phyloP scores from a whole-genome alignment of 2,329 filamentous ascomycete genomes.

The Mollisia scopiformis region DNA sequence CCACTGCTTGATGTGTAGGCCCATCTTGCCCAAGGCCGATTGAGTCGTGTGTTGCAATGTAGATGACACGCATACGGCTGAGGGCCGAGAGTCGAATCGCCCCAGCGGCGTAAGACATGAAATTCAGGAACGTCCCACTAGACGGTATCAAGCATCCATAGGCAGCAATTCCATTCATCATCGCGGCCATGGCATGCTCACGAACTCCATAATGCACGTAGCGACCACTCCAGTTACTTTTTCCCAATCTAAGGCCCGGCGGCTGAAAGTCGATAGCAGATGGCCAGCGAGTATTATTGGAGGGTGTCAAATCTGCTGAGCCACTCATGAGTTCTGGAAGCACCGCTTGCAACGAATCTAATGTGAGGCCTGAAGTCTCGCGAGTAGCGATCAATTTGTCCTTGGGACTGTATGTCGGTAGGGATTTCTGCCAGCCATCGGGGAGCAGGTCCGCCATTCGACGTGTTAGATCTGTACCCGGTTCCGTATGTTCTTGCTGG shows the following conservation, averaged over 20 bases:
- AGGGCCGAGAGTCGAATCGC: slow-evolving; percentile 60
- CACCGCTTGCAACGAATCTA: background rate
- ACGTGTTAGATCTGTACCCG: background rate
- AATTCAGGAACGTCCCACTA: background rate
- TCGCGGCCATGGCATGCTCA: slow-evolving; percentile 63
- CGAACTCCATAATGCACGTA: slow-evolving; percentile 64
- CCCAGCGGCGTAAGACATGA: background rate
- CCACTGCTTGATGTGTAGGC: slow-evolving; percentile 64
- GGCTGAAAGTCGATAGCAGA: background rate
- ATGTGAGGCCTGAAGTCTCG: background rate
- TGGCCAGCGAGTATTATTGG: background rate
- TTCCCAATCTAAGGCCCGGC: background rate
- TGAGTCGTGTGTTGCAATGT: slow-evolving; percentile 62
- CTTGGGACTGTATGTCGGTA: background rate
- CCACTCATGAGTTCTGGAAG: background rate
- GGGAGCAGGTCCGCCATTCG: background rate
- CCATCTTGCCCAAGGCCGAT: slow-evolving; percentile 62
- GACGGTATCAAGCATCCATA: slow-evolving; percentile 43
- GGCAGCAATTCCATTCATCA: slow-evolving; percentile 62
- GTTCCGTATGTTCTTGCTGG: background rate
- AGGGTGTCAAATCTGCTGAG: background rate
- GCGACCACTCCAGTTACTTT: slow-evolving; percentile 32
- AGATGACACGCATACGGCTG: slow-evolving; percentile 56
- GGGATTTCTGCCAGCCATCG: background rate
- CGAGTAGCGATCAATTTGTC: background rate